Evolutionary conservation across 805 yeast species (phyloP).

Genomic region (Yamadazyma tumulicola): DNA sequence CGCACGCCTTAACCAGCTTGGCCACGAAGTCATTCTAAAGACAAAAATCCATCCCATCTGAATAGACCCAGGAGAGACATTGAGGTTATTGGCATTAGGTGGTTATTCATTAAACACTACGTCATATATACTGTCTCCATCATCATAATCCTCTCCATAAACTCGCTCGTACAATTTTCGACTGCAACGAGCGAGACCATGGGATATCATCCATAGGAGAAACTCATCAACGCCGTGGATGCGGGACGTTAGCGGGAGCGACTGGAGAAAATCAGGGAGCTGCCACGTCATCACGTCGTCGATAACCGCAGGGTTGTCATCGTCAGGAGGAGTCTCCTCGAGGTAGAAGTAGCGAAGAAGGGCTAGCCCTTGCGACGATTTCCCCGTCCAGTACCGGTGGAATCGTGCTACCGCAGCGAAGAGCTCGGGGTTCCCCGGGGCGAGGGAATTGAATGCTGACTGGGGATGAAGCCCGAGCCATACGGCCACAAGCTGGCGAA

Average conservation of each 20-base stretch:
- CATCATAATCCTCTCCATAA: conserved; percentile 7
- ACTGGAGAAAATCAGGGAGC: conserved; percentile 3
- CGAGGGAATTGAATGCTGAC: conserved; percentile 19
- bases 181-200: neutral
- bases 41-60: neutral
- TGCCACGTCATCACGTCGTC: conserved; percentile 6
- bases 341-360: conserved; percentile 4
- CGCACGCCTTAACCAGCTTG: conserved; percentile 19
- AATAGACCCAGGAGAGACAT: too few species aligned
- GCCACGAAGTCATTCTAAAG: conserved; percentile 14
- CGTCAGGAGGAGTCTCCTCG: neutral
- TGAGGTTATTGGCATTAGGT: neutral
- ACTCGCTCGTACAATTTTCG: conserved; percentile 3
- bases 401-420: conserved; percentile 19
- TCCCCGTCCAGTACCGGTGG: neutral
- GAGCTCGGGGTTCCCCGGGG: conserved; percentile 25
- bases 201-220: conserved; percentile 10
- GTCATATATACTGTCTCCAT: neutral
- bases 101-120: neutral
- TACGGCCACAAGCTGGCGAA: neutral
- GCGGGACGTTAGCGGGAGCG: too few species aligned
- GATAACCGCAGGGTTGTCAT: conserved; percentile 4
- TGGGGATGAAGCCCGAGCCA: conserved; percentile 19
- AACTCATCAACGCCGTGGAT: conserved; percentile 9
- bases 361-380: neutral